Evolutionary conservation across 495 filamentous ascomycete species (phyloP), one percentile per base, ranked within the genome.

Genomic region (Podospora anserina): DNA sequence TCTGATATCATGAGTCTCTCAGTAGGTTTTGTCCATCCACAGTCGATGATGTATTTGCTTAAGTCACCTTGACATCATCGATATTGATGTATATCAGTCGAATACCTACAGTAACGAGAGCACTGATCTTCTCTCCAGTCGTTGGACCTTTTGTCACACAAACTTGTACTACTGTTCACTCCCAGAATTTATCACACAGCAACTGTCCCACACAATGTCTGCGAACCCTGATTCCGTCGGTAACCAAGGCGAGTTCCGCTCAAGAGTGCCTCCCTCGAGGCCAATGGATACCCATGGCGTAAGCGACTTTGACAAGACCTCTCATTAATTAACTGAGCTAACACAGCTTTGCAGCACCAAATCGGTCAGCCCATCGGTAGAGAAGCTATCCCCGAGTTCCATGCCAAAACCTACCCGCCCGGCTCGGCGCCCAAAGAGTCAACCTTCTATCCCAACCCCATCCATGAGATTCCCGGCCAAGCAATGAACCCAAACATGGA

Each of bases 381-480:
- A 65, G 89, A 94, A 71, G 75, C 80, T 69, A 79, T 76, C 49
- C 87, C 87, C 58, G 89, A 89, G 71, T 92, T 90, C 82, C 78
- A 80, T 69, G 83, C 85, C 44, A 65, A 92, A 75, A 86, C 84
- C 19, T 78, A 87, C 53, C 81, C 88, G 0, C 76, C 89, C 0
- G 91, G 91, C 62, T 87, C 87, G 6, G 91, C 91, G 0, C 91
- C 91, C 0, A 73, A 78, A 1, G 82, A 86, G 68, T 72, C 80
- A 70, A 90, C 89, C 11, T 91, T 86, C 80, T 69, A 78, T 2
- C 67, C 72, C 2, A 74, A 74, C 64, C 65, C 70, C 2, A 39
- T 55, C 3, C 44, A 61, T 54, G 63, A 44, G 27, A 68, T 61
- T 19, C 87, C 91, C 11, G 70, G 76, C 20, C 83, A 87, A 66